Evolutionary conservation across 176 grass and related monocot genomes (phyloP), one percentile per base, ranked within the genome.

Genomic region (Hyparrhenia diplandra): DNA sequence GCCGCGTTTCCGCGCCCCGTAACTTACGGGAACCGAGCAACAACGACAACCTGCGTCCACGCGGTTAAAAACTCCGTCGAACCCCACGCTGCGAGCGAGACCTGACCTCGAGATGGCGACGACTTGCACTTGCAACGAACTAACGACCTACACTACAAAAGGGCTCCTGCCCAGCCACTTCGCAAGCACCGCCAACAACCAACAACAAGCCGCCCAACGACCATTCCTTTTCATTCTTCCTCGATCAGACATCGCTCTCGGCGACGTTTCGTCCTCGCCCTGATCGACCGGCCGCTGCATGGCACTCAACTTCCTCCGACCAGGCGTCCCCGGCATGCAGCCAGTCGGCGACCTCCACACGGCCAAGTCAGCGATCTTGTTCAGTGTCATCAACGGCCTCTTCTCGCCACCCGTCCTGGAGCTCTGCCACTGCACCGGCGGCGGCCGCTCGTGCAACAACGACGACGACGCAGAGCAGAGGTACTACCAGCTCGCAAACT

Each of bases 381-480:
- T 84, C 4, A 72, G 63, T 34, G 36, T 45, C 46, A 5, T 76
- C 46, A 84, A 76, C 62, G 73, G 73, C 82, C 27, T 84, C 82
- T 11, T 32, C 11, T 43, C 63, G 17, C 72, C 72, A 34, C 39
- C 82, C 6, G 24, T 69, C 73, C 23, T 84, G 23, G 63, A 20
- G 25, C 21, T 12, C n/a, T 84, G 82, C 61, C 34, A 59, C 11
- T 60, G 52, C 67, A 39, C 4, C 67, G 31, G 1, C 8, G 6
- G 66, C 10, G 2, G 2, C 18, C 54, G 54, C 54, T n/a, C 21
- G 54, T 58, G 54, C 52, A 43, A 5, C 60, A 42, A 9, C 52
- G 63, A 5, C 60, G 59, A 9, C 52, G 34, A 45, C 59, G 57
- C 8, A 24, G 62, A 59, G 73, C 24, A 76, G 73, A 45, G 1